Percentiles rank a stretch among this genome's conserved stretches.
These are phyloP conservation scores for Auriculariales sp. DNA, from an alignment of 768 basidiomycete species.

Conservation along the genomic window DNA sequence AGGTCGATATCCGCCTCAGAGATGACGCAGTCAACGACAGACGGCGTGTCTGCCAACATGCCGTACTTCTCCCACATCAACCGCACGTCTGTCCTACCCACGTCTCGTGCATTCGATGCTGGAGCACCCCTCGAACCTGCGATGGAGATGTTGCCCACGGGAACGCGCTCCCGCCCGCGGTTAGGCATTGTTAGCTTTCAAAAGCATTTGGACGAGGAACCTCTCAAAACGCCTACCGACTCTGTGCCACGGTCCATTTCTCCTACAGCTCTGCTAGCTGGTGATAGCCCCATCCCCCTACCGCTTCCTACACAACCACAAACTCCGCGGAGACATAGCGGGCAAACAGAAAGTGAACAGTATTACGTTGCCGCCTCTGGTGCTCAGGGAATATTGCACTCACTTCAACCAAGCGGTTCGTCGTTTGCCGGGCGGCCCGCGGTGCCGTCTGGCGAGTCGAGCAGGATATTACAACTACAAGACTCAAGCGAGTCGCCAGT, in stretches of 20 bases:
- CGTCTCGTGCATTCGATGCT: background rate
- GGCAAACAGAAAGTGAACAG: background rate
- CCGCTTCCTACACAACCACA: too few relatives aligned
- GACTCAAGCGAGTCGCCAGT: background rate
- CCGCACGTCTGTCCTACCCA: background rate
- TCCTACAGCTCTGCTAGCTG: background rate
- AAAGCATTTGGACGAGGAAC: background rate
- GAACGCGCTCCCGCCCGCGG: background rate
- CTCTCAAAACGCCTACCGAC: background rate
- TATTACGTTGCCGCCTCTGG: background rate
- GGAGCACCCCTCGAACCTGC: background rate
- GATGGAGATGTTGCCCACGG: slow-evolving; percentile 1
- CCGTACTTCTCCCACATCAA: background rate
- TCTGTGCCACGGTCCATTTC: background rate
- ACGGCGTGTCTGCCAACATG: background rate
- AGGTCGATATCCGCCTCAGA: background rate
- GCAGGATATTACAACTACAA: background rate
- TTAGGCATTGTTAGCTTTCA: background rate
- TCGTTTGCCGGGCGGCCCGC: background rate
- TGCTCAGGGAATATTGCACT: too few relatives aligned
- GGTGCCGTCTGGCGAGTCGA: background rate
- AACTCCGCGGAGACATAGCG: too few relatives aligned
- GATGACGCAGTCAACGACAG: background rate
- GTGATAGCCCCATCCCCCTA: too few relatives aligned
- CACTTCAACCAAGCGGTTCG: background rate